Percentiles rank a stretch among this genome's conserved stretches.
Conservation (phyloP, 352 stramenopile genomes). For the Phytophthora pisi region DNA sequence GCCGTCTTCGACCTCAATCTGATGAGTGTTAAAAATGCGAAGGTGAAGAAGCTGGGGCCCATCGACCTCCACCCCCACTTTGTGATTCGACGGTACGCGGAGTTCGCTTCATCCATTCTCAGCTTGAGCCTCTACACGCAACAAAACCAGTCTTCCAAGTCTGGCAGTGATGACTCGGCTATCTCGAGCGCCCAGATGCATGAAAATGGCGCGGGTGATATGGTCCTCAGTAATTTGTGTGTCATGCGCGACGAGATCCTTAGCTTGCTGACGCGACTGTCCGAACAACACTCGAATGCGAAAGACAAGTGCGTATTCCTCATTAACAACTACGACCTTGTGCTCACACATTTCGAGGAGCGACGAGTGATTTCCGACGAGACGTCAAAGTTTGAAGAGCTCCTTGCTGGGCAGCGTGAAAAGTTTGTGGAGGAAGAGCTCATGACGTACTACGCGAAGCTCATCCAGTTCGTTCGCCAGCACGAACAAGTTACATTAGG, state of each 20-base stretch:
- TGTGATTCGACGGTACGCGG: slow-evolving; percentile 95
- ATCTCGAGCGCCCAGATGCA: slow-evolving; percentile 80
- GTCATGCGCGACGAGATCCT: slow-evolving; percentile 86
- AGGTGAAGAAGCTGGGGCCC: slow-evolving; percentile 90
- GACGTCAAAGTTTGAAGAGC: slow-evolving; percentile 93
- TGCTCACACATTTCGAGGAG: slow-evolving; percentile 96
- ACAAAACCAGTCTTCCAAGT: slow-evolving; percentile 25
- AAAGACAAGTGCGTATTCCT: slow-evolving; percentile 98
- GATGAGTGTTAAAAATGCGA: slow-evolving; percentile 88
- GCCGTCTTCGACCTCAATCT: slow-evolving; percentile 97
- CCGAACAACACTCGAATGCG: slow-evolving; percentile 90
- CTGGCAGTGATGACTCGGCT: slow-evolving; percentile 34
- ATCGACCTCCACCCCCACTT: slow-evolving; percentile 98
- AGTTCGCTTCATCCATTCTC: slow-evolving; percentile 97
- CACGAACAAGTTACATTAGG: slow-evolving; percentile 86
- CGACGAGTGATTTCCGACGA: slow-evolving; percentile 94
- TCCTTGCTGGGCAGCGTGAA: slow-evolving; percentile 93
- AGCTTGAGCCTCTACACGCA: slow-evolving; percentile 88
- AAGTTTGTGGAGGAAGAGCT: slow-evolving; percentile 98
- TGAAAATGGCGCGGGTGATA: slow-evolving; percentile 88
- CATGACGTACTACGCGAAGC: slow-evolving; percentile 91
- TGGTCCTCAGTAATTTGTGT: slow-evolving; percentile 94
- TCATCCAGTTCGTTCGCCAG: slow-evolving; percentile 98
- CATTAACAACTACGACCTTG: slow-evolving; percentile 98
- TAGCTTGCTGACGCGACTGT: slow-evolving; percentile 79